Base-by-base conservation (phyloP, 345 rosid genomes). In the Populus tremula region DNA sequence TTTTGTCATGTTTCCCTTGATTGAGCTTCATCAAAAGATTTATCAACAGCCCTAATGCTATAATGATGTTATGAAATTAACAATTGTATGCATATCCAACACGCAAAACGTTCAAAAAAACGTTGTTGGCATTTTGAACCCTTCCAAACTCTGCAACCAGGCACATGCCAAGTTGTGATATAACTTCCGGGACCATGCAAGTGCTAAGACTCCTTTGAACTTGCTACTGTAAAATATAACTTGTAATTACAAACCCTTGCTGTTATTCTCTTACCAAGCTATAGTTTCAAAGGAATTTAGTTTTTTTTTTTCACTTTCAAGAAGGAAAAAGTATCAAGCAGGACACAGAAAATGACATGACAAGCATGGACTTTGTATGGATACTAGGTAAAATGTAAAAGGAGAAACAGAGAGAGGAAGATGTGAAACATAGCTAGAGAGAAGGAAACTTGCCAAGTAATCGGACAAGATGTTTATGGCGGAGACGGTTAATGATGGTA, bases 401-500 rank as follows among this genome's bases (percentile, higher is more conserved):
- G 29, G 64, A 23, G 64, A 53, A 53, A 53, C 56, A 53, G 7
- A 2, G 23, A 20, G 59, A 53, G 56, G 56, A 18, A 50, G 56
- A 50, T 50, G n/a, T 50, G 56, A 50, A 17, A 20, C 6, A 53
- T 53, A 53, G 59, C 59, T 17, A 25, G 39, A 63, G 38, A 39
- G 35, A 23, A 65, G 38, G 35, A 64, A 45, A 59, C 47, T 74
- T 75, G 88, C 94, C 92, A 17, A 86, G 78, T 64, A 89, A 69
- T 8, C 75, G 84, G 71, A 89, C 92, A 21, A 90, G 90, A 82
- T 89, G 89, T 63, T 86, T 87, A 69, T 89, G 92, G 69, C 90
- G 89, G 47, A 88, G 85, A 8, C 89, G 86, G 80, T 87, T 89
- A 68, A 91, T 91, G 83, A 87, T 88, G 18, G 94, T 83, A 23